Evolutionary conservation across 495 filamentous ascomycete genomes (phyloP).

Genomic region (Daldinia caldariorum): DNA sequence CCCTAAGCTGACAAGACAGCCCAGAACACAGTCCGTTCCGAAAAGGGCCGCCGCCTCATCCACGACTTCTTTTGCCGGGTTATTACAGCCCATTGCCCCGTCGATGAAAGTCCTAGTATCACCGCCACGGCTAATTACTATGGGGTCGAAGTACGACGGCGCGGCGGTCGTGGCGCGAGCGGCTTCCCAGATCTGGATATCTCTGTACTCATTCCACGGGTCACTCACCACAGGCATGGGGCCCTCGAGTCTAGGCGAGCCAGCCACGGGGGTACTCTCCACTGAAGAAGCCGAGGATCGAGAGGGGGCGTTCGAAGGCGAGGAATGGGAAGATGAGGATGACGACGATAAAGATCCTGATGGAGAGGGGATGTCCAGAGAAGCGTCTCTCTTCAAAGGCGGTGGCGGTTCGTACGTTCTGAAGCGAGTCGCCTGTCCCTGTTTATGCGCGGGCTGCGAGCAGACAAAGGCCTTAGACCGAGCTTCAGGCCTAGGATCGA

Average conservation of each 20-base stretch:
- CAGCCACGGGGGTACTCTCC: too few species aligned
- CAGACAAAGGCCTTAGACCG: constrained; percentile 7
- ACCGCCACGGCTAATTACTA: constrained; percentile 19
- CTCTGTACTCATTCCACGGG: constrained; percentile 16
- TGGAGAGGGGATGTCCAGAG: background rate
- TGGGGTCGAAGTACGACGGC: constrained; percentile 42
- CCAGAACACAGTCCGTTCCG: constrained; percentile 13
- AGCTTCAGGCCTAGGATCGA: constrained; percentile 4
- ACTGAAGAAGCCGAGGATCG: background rate
- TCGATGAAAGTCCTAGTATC: constrained; percentile 37
- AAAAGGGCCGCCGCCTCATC: constrained; percentile 32
- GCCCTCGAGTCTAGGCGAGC: background rate
- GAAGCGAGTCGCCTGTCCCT: constrained; percentile 6
- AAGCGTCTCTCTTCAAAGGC: background rate
- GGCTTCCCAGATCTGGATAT: constrained; percentile 43
- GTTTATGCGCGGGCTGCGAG: constrained; percentile 3
- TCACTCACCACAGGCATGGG: background rate
- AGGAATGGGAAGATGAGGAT: background rate
- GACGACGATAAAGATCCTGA: background rate
- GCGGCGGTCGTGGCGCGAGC: constrained; percentile 49
- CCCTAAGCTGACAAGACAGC: constrained; percentile 17
- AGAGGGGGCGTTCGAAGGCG: background rate
- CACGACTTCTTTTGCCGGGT: constrained; percentile 33
- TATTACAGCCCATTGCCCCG: constrained; percentile 46
- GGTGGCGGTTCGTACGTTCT: constrained; percentile 8